These are phyloP conservation scores for Nannochloropsis granulata DNA, from an alignment of 108 stramenopile species.

Conservation along the genomic window DNA sequence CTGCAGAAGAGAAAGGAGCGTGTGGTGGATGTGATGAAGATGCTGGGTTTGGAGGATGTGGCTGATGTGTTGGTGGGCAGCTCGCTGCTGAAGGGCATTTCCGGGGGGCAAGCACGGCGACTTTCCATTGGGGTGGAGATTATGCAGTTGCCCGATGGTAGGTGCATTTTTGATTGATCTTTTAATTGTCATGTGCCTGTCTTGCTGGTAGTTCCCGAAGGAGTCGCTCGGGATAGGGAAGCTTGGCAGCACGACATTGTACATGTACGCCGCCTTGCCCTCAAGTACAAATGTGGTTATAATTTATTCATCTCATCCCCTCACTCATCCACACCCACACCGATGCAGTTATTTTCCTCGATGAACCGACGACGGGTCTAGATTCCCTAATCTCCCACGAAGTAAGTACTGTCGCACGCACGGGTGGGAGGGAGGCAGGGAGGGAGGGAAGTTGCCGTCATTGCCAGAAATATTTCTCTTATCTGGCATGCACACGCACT, in stretches of 20 bases:
- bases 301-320: no score
- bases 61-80: constrained; percentile 51
- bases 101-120: constrained; percentile 46
- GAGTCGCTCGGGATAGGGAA: no score
- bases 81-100: constrained; percentile 34
- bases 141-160: not conserved
- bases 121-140: not conserved
- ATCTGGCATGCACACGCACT: no score
- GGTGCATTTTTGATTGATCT: not conserved
- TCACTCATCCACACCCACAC: no score
- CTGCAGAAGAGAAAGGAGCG: constrained; percentile 21
- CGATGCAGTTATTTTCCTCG: constrained; percentile 27
- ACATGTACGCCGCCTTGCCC: no score
- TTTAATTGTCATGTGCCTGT: not conserved
- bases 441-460: no score
- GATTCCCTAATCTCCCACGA: constrained; percentile 46
- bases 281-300: no score
- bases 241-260: no score
- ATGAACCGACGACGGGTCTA: constrained; percentile 45
- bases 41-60: constrained; percentile 55
- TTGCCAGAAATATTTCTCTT: no score
- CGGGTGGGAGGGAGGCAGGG: constrained; percentile 29
- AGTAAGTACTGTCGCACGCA: constrained; percentile 28
- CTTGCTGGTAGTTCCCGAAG: not conserved
- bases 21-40: constrained; percentile 55